These are phyloP conservation scores for Filobasidium uniguttulatum DNA, from an alignment of 1,284 basidiomycete species.

Conservation along the genomic window DNA sequence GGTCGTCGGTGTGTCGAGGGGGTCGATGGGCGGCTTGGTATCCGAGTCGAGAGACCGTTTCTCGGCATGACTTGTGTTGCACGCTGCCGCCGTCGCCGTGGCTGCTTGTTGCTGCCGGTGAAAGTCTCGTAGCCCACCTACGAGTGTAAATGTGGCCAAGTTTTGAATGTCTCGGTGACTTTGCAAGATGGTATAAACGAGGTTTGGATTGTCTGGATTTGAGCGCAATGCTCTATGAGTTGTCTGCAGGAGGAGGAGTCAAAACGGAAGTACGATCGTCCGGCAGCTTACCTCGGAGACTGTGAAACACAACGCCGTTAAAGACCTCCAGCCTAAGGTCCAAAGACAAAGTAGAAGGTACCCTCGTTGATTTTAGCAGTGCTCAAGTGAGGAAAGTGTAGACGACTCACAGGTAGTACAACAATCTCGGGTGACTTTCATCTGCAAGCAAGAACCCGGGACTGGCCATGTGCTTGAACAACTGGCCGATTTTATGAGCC, in stretches of 20 bases:
- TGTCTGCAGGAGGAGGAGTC: too few species aligned
- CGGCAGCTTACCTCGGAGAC: conserved; percentile 30
- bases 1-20: conserved; percentile 11
- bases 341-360: not conserved
- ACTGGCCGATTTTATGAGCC: conserved; percentile 66
- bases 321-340: conserved; percentile 56
- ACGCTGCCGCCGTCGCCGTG: not conserved
- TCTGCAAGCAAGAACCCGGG: conserved; percentile 80
- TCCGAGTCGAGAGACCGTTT: conserved; percentile 19
- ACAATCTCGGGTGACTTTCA: conserved; percentile 78
- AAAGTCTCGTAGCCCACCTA: conserved; percentile 68
- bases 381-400: not conserved
- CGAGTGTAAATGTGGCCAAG: conserved; percentile 74
- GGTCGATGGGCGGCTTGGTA: conserved; percentile 15
- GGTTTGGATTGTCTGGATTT: conserved; percentile 57
- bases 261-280: not conserved
- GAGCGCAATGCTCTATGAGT: too few species aligned
- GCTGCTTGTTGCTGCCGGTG: conserved; percentile 28
- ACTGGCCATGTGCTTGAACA: conserved; percentile 78
- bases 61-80: conserved; percentile 14
- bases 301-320: conserved; percentile 63
- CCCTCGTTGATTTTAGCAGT: not conserved
- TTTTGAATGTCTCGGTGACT: conserved; percentile 71
- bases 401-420: conserved; percentile 64
- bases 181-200: conserved; percentile 72